Conservation (phyloP, 2,329 filamentous ascomycete species). For the Achaetomium macrosporum region DNA sequence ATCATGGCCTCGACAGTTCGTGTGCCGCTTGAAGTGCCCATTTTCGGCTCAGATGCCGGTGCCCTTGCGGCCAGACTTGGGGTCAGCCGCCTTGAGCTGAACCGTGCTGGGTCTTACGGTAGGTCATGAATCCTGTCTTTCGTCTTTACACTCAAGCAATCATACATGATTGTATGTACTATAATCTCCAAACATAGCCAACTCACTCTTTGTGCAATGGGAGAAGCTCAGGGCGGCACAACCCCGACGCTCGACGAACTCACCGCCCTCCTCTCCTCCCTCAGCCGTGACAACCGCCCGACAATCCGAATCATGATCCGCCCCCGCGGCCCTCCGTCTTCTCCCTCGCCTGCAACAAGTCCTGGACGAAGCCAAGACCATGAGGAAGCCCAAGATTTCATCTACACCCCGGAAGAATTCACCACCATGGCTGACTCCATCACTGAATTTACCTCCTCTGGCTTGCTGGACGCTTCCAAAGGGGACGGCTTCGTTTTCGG, state of each 20-base stretch:
- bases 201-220: neutral
- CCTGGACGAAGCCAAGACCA: neutral
- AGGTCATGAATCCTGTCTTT: neutral
- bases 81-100: conserved; percentile 49
- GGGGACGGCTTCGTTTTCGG: conserved; percentile 56
- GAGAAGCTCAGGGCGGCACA: conserved; percentile 38
- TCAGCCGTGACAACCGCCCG: conserved; percentile 25
- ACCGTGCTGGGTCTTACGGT: conserved; percentile 44
- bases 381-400: conserved; percentile 37
- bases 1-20: neutral
- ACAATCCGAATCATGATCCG: conserved; percentile 52
- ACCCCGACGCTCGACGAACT: conserved; percentile 43
- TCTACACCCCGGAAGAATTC: conserved; percentile 43
- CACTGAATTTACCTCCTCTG: conserved; percentile 31
- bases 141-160: no score
- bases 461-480: conserved; percentile 33
- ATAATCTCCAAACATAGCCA: no score
- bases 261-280: conserved; percentile 21
- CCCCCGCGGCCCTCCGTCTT: conserved; percentile 37
- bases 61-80: conserved; percentile 37
- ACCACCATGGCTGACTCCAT: conserved; percentile 39
- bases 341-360: neutral
- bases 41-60: conserved; percentile 43
- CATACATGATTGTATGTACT: no score
- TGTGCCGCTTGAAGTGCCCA: conserved; percentile 45